Conservation (phyloP, 1,139 yeast species). For the Saccharomyces hybrid region DNA sequence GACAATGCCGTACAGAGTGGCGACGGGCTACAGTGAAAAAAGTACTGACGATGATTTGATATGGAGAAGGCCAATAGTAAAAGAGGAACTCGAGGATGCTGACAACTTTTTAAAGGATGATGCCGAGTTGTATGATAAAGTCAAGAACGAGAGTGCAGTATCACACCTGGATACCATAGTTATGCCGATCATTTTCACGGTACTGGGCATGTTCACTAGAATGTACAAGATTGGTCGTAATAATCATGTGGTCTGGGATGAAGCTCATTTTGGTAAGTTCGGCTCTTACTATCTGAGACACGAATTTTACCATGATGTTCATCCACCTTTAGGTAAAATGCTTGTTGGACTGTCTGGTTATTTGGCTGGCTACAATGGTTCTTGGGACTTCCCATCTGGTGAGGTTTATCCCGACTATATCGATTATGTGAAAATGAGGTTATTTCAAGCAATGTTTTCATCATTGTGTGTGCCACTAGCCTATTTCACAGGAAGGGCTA, state of each 20-base stretch:
- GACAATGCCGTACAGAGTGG: background rate
- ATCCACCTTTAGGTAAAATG: slow-evolving; percentile 98
- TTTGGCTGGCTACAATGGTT: slow-evolving; percentile 90
- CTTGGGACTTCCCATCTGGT: slow-evolving; percentile 93
- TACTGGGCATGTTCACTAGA: slow-evolving; percentile 62
- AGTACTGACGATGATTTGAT: background rate
- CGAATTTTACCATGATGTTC: slow-evolving; percentile 95
- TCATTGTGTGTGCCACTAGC: slow-evolving; percentile 90
- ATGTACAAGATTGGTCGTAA: slow-evolving; percentile 67
- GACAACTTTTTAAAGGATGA: background rate
- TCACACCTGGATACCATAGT: slow-evolving; percentile 35
- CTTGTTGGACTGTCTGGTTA: slow-evolving; percentile 91
- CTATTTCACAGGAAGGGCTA: slow-evolving; percentile 80
- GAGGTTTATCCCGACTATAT: slow-evolving; percentile 76
- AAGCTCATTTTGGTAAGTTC: slow-evolving; percentile 93
- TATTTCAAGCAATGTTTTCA: slow-evolving; percentile 86
- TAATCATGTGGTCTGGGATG: slow-evolving; percentile 86
- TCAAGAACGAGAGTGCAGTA: background rate
- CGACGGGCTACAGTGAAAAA: background rate
- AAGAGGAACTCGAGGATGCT: background rate
- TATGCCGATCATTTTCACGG: slow-evolving; percentile 56
- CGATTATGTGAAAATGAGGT: slow-evolving; percentile 85
- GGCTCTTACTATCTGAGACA: slow-evolving; percentile 90
- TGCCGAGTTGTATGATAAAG: background rate
- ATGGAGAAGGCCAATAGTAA: background rate